A percentile compares a stretch with the other conserved stretches of the same genome.
phyloP scores from a whole-genome alignment of 176 grass and related monocot species.

The Coix lacrymajobi region DNA sequence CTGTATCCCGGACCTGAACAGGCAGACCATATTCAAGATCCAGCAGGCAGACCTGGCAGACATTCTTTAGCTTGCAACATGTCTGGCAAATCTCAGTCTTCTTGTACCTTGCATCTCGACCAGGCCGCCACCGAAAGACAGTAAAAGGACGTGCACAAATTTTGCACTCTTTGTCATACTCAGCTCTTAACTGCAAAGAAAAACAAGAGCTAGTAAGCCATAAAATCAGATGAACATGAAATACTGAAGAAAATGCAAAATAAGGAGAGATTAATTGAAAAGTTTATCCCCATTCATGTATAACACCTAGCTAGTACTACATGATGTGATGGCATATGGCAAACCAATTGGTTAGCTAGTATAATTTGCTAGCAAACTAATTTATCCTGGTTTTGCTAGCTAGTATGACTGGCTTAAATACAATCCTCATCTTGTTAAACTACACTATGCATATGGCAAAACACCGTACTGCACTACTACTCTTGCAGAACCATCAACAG shows the following conservation, averaged over 20 bases:
- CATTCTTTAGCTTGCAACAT: slow-evolving; percentile 96
- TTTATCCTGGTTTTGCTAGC: background rate
- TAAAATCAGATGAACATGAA: background rate
- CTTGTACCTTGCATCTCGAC: slow-evolving; percentile 94
- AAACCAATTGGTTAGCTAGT: background rate
- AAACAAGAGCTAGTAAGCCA: slow-evolving; percentile 18
- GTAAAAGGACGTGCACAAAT: slow-evolving; percentile 88
- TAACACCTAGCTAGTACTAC: background rate
- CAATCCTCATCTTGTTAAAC: background rate
- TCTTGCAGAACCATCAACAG: background rate
- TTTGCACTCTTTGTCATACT: slow-evolving; percentile 97
- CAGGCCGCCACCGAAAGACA: slow-evolving; percentile 93
- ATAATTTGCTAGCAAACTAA: background rate
- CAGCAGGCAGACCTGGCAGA: slow-evolving; percentile 91
- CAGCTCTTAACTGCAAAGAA: slow-evolving; percentile 57
- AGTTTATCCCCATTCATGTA: background rate
- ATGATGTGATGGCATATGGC: background rate
- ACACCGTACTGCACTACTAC: background rate
- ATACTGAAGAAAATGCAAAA: background rate
- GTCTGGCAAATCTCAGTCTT: slow-evolving; percentile 98
- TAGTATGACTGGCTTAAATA: background rate
- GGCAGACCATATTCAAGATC: slow-evolving; percentile 97
- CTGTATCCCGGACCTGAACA: slow-evolving; percentile 86
- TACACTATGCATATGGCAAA: background rate
- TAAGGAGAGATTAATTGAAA: background rate